These are phyloP conservation scores for Daedaleopsis nitida DNA, from an alignment of 768 basidiomycete genomes.

Conservation along the genomic window DNA sequence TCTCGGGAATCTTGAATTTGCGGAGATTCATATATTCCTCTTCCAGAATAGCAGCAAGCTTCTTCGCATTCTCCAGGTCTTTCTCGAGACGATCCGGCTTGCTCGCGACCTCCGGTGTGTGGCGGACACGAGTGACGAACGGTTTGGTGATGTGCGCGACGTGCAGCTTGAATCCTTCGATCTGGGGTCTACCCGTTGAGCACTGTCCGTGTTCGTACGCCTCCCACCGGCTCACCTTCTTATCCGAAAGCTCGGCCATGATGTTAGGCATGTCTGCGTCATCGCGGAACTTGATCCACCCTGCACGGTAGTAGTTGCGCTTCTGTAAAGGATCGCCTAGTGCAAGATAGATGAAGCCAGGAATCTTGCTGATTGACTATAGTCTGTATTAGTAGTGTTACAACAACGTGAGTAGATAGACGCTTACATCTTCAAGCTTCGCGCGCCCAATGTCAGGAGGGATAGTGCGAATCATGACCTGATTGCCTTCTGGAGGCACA, in stretches of 20 bases:
- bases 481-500: conserved; percentile 71
- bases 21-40: conserved; percentile 62
- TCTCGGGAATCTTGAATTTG: conserved; percentile 35
- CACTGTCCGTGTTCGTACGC: background rate
- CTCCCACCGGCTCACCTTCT: conserved; percentile 61
- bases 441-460: conserved; percentile 90
- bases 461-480: conserved; percentile 94
- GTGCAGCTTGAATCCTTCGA: conserved; percentile 93
- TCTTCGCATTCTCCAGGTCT: conserved; percentile 77
- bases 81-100: conserved; percentile 78
- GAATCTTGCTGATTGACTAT: conserved; percentile 47
- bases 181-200: conserved; percentile 46
- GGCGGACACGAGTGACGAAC: conserved; percentile 75
- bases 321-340: conserved; percentile 92
- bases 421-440: conserved; percentile 84
- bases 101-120: conserved; percentile 81
- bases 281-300: conserved; percentile 87
- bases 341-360: conserved; percentile 87
- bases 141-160: conserved; percentile 80
- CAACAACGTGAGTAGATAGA: background rate
- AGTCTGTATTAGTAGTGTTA: background rate
- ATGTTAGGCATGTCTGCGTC: conserved; percentile 81
- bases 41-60: conserved; percentile 75
- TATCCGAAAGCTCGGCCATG: conserved; percentile 75
- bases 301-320: conserved; percentile 91